Evolutionary conservation across 2,329 filamentous ascomycete species (phyloP).

Genomic region (Sphaerostilbella broomeana): DNA sequence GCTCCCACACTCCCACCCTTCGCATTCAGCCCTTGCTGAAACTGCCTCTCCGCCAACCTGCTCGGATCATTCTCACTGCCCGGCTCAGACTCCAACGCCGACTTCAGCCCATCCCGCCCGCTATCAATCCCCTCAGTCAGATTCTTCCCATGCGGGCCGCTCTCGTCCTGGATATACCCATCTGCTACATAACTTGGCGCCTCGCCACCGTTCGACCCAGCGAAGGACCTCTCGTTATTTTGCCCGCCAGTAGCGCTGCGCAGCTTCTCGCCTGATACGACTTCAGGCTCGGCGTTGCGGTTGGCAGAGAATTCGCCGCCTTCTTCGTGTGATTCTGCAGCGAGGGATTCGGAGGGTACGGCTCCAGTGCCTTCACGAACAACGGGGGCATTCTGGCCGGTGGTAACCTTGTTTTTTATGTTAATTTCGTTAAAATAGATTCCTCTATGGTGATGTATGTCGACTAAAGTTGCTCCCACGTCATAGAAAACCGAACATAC

Average conservation of each 20-base stretch:
- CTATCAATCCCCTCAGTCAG: slow-evolving; percentile 32
- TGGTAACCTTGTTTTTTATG: slow-evolving; percentile 35
- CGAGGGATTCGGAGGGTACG: slow-evolving; percentile 64
- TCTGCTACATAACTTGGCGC: slow-evolving; percentile 35
- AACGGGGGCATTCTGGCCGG: slow-evolving; percentile 40
- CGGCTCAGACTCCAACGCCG: slow-evolving; percentile 36
- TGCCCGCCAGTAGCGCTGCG: slow-evolving; percentile 28
- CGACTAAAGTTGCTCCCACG: too few species aligned
- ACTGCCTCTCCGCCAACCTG: slow-evolving; percentile 37
- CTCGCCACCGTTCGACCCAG: slow-evolving; percentile 25
- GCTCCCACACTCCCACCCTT: slow-evolving; percentile 20
- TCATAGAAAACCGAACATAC: too few species aligned
- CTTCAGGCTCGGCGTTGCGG: slow-evolving; percentile 34
- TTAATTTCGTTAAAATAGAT: neutral
- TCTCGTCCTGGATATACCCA: slow-evolving; percentile 25
- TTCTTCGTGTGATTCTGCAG: slow-evolving; percentile 59
- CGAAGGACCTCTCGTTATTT: too few species aligned
- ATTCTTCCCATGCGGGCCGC: slow-evolving; percentile 34
- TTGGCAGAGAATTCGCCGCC: slow-evolving; percentile 58
- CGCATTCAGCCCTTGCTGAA: slow-evolving; percentile 24
- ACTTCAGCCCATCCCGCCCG: slow-evolving; percentile 30
- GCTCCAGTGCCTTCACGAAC: slow-evolving; percentile 57
- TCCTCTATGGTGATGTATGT: neutral
- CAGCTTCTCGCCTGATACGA: slow-evolving; percentile 7
- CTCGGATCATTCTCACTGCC: slow-evolving; percentile 44